These are phyloP conservation scores for Penicillium capsulatum DNA, from an alignment of 2,329 filamentous ascomycete genomes.

Conservation along the genomic window DNA sequence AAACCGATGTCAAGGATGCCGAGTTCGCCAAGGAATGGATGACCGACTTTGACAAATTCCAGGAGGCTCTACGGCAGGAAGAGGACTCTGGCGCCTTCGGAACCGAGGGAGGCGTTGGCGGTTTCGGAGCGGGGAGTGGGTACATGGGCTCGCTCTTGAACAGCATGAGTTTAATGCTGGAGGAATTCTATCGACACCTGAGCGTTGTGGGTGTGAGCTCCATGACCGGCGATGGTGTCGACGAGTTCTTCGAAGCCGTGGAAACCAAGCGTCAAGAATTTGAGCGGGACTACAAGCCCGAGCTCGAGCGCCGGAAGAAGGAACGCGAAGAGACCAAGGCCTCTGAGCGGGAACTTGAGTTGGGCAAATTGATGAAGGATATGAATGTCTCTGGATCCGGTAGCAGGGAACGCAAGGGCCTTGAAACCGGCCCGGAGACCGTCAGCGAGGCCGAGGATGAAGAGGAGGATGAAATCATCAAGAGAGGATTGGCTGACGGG, in stretches of 20 bases:
- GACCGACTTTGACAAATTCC: slow-evolving; percentile 97
- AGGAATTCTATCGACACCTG: slow-evolving; percentile 94
- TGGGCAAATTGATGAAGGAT: slow-evolving; percentile 91
- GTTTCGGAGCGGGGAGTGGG: slow-evolving; percentile 68
- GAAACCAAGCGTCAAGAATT: slow-evolving; percentile 85
- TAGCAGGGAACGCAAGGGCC: slow-evolving; percentile 23
- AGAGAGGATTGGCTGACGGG: slow-evolving; percentile 49
- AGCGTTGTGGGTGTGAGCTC: slow-evolving; percentile 90
- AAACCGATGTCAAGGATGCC: slow-evolving; percentile 91
- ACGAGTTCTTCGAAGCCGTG: slow-evolving; percentile 90
- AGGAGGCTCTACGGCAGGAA: slow-evolving; percentile 74
- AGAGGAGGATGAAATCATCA: slow-evolving; percentile 40
- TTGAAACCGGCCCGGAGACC: slow-evolving; percentile 38
- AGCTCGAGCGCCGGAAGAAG: slow-evolving; percentile 72
- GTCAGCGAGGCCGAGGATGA: slow-evolving; percentile 51
- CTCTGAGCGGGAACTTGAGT: slow-evolving; percentile 68
- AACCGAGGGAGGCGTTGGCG: slow-evolving; percentile 59
- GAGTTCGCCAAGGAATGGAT: slow-evolving; percentile 97
- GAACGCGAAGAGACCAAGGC: slow-evolving; percentile 74
- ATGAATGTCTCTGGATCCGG: slow-evolving; percentile 61
- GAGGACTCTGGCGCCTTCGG: slow-evolving; percentile 74
- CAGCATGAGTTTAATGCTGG: slow-evolving; percentile 95
- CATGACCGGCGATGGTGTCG: slow-evolving; percentile 85
- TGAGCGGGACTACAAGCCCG: slow-evolving; percentile 82
- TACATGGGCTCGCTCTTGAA: slow-evolving; percentile 96